Base-by-base conservation (phyloP, 2,329 filamentous ascomycete species). In the Epichloe sp. region DNA sequence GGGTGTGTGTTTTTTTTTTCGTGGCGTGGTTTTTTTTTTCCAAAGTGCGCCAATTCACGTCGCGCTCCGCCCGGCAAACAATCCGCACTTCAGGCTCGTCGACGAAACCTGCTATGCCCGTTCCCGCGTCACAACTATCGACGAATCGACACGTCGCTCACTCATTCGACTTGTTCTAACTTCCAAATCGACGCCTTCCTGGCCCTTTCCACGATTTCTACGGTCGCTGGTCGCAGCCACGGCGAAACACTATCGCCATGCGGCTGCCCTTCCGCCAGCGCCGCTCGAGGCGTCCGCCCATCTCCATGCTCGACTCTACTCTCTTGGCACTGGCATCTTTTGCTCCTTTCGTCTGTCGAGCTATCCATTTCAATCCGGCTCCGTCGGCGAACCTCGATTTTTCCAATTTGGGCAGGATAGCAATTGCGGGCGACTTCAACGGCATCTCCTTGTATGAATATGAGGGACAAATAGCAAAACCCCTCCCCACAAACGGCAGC, bases 401-500 rank as follows among this genome's bases (percentile, higher is more conserved):
- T 53, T 79, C 77, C 31, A 72, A 82, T 52, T 73, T 98, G 37
- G 93, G 93, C 52, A 81, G 86, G 59, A 83, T 96, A 58, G 89
- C 86, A 50, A 76, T 98, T 53, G 85, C 82, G 1, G 93, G 93
- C 59, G 84, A 96, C 68, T 98, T 95, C 65, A 82, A 87, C 61
- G 88, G 89, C 50, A 86, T 97, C 60, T 96, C 93, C 12, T 73
- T 96, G 40, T 97, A 93, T 71, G 75, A 90, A 63, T 97, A 83
- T 61, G 75, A 85, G 61, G 87, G 85, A 55, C 91, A 98, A 65
- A 83, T 75, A 53, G 80, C 91, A 66, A 72, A 75, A 54, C 70
- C 77, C 15, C 78, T 80, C 59, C 81, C 71, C 60, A 79, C 77
- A 53, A 89, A 95, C 73, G 88, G 86, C 63, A 88, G 83, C 60